Percentiles rank a stretch among this genome's conserved stretches.
These are phyloP conservation scores for Coffea eugenioides DNA, from an alignment of 257 asterid species.

Conservation along the genomic window DNA sequence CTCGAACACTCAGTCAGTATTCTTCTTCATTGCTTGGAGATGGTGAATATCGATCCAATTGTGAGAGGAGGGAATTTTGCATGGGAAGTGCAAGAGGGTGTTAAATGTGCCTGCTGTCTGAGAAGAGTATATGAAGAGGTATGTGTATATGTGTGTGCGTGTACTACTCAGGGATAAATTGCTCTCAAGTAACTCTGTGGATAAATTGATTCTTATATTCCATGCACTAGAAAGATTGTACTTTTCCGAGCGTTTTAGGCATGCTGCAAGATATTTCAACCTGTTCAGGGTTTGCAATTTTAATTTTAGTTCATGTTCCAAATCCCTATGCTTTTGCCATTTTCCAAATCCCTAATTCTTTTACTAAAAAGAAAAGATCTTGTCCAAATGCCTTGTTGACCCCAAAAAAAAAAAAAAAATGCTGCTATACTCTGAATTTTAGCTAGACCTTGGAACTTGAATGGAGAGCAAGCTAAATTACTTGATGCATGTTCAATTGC, in stretches of 20 bases:
- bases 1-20: constrained; percentile 71
- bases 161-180: neutral
- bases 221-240: neutral
- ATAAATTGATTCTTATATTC: neutral
- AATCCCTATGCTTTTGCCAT: neutral
- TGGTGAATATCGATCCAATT: constrained; percentile 35
- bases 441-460: neutral
- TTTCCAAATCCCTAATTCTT: no score
- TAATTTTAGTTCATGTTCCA: neutral
- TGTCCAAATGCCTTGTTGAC: no score
- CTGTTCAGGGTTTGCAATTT: neutral
- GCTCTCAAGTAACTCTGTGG: neutral
- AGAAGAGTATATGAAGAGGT: constrained; percentile 97
- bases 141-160: constrained; percentile 5
- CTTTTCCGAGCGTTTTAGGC: neutral
- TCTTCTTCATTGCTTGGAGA: constrained; percentile 85
- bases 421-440: constrained; percentile 1
- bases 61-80: constrained; percentile 33
- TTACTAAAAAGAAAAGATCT: no score
- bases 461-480: neutral
- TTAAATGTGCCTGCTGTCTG: constrained; percentile 72
- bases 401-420: neutral
- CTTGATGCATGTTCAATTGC: neutral
- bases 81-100: constrained; percentile 75
- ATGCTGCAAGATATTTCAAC: neutral